Evolutionary conservation across 2,329 filamentous ascomycete genomes (phyloP).

Genomic region (Cadophora sp.): DNA sequence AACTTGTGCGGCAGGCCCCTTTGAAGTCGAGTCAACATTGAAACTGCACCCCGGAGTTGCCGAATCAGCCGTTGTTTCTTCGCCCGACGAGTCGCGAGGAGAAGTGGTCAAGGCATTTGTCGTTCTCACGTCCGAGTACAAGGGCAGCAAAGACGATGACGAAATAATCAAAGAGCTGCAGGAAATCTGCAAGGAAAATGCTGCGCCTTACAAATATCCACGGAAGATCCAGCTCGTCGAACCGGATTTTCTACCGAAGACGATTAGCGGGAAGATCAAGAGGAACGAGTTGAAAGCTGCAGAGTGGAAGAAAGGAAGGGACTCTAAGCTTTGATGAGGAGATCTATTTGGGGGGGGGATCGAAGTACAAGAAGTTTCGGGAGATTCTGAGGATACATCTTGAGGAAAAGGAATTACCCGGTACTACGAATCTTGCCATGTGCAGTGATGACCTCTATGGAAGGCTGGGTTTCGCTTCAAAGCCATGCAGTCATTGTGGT

Average conservation of each 20-base stretch:
- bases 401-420: too few relatives aligned
- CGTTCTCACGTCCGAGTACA: constrained; percentile 42
- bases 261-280: constrained; percentile 48
- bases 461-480: too few relatives aligned
- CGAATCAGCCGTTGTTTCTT: constrained; percentile 50
- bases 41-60: constrained; percentile 49
- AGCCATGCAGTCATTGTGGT: too few relatives aligned
- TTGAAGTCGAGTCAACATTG: constrained; percentile 50
- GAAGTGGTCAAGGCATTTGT: constrained; percentile 52
- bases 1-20: constrained; percentile 41
- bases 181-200: constrained; percentile 49
- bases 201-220: constrained; percentile 51
- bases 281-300: constrained; percentile 47
- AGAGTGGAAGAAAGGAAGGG: constrained; percentile 43
- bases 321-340: constrained; percentile 11
- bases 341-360: too few relatives aligned
- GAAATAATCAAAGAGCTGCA: constrained; percentile 46
- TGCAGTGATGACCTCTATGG: too few relatives aligned
- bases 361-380: too few relatives aligned
- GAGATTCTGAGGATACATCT: too few relatives aligned
- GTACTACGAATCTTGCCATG: too few relatives aligned
- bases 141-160: constrained; percentile 24
- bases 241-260: constrained; percentile 47
- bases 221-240: constrained; percentile 49
- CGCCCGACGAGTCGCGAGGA: constrained; percentile 46